These are phyloP conservation scores for Eryngium alpinum DNA, from an alignment of 140 eudicot genomes.

Conservation along the genomic window DNA sequence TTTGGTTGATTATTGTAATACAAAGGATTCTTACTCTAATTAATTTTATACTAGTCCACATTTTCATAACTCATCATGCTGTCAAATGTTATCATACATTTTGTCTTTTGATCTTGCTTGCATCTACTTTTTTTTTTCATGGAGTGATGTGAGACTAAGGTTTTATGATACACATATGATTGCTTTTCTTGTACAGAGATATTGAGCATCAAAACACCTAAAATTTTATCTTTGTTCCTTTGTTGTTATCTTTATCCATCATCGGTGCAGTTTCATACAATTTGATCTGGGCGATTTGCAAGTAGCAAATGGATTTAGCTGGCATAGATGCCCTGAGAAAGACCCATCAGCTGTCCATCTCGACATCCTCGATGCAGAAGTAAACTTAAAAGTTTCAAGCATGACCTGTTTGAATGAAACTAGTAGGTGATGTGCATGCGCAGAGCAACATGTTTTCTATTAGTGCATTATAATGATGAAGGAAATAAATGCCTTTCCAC, in stretches of 20 bases:
- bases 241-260: background rate
- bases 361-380: slow-evolving; percentile 95
- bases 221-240: background rate
- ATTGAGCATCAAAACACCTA: background rate
- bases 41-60: background rate
- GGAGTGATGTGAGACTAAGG: background rate
- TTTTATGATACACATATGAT: background rate
- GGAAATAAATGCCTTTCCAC: too few species aligned
- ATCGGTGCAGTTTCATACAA: slow-evolving; percentile 76
- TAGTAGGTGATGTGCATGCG: too few species aligned
- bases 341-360: slow-evolving; percentile 97
- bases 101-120: background rate
- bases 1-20: background rate
- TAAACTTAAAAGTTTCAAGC: slow-evolving; percentile 2
- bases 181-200: background rate
- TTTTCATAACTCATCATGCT: background rate
- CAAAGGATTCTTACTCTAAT: background rate
- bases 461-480: too few species aligned
- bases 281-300: slow-evolving; percentile 84
- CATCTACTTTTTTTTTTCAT: background rate
- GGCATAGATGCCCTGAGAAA: slow-evolving; percentile 77
- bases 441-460: too few species aligned
- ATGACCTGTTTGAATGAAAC: background rate
- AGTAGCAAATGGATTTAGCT: slow-evolving; percentile 64
- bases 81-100: background rate